phyloP scores from a whole-genome alignment of 495 filamentous ascomycete species.

The Evansstolkia leycettana region DNA sequence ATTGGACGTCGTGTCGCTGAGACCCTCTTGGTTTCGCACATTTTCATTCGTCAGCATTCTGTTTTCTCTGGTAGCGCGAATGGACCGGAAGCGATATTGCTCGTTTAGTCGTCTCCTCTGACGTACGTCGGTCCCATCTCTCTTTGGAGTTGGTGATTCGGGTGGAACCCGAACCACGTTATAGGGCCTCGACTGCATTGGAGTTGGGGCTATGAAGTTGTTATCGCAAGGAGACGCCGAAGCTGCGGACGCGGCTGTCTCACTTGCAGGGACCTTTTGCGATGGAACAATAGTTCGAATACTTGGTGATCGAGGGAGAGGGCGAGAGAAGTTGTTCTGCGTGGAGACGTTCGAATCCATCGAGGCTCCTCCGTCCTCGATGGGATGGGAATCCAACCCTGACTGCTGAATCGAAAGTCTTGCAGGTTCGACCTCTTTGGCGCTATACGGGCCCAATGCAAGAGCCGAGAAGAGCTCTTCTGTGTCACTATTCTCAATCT shows the following conservation, averaged over 20 bases:
- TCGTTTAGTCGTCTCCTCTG: constrained; percentile 19
- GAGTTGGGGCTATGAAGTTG: not conserved
- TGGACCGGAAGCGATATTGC: constrained; percentile 23
- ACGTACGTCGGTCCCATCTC: constrained; percentile 5
- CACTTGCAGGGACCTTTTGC: too few relatives aligned
- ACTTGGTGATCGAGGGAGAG: constrained; percentile 23
- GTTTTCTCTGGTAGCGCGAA: constrained; percentile 12
- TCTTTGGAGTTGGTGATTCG: constrained; percentile 23
- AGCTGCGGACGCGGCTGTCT: not conserved
- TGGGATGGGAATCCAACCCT: too few relatives aligned
- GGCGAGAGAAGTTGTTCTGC: constrained; percentile 26
- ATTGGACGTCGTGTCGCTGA: constrained; percentile 9
- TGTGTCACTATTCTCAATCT: constrained; percentile 38
- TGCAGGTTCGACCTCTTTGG: too few relatives aligned
- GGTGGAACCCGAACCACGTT: constrained; percentile 10
- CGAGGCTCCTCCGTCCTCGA: too few relatives aligned
- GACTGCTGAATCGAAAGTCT: too few relatives aligned
- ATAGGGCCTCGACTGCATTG: constrained; percentile 15
- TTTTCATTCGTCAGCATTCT: constrained; percentile 23
- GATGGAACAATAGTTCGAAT: constrained; percentile 14
- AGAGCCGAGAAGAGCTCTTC: constrained; percentile 11
- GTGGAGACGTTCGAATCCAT: constrained; percentile 1
- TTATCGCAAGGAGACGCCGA: not conserved
- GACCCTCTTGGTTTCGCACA: constrained; percentile 12
- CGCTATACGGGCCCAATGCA: not conserved